phyloP scores from a whole-genome alignment of 306 rosid genomes.

The Hylodesmum podocarpum region DNA sequence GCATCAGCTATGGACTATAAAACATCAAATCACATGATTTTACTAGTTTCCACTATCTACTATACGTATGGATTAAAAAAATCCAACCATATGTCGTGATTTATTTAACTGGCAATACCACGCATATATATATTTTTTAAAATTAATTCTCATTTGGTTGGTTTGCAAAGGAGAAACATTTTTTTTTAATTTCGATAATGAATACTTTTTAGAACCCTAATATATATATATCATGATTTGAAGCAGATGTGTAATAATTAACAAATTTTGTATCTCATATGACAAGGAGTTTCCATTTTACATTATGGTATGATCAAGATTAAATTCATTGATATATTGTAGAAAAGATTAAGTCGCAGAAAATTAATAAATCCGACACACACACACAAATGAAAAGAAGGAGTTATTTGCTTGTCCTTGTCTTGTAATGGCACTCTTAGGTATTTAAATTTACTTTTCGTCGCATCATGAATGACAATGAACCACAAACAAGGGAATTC shows the following conservation, averaged over 20 bases:
- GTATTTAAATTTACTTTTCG: neutral
- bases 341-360: too few relatives aligned
- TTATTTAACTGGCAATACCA: neutral
- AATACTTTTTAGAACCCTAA: slow-evolving; percentile 1
- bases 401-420: neutral
- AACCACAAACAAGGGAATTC: neutral
- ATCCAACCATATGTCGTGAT: neutral
- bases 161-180: neutral
- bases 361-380: neutral
- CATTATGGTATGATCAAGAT: neutral
- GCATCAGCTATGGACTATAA: slow-evolving; percentile 24
- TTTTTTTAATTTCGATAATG: too few relatives aligned
- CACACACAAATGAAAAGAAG: neutral
- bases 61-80: neutral
- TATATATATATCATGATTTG: neutral
- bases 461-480: neutral
- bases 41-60: neutral
- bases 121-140: neutral
- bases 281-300: neutral
- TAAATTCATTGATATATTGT: neutral
- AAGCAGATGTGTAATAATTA: neutral
- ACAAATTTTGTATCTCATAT: neutral
- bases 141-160: neutral
- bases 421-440: neutral
- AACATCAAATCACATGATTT: neutral